phyloP scores from a whole-genome alignment of 345 rosid species.

The Erysimum cheiranthoides region DNA sequence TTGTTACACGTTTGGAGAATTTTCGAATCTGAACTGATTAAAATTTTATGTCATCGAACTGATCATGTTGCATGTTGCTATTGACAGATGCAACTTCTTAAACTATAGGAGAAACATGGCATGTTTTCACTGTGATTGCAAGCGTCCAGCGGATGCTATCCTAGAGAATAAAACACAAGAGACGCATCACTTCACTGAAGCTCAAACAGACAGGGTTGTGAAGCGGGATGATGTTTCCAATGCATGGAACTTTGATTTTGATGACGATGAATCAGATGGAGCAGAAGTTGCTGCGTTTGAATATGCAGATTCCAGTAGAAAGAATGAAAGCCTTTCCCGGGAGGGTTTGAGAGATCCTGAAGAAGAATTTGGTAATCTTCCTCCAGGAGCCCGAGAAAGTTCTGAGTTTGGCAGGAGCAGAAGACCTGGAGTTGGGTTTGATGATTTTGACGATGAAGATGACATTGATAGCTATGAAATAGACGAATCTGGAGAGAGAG shows the following conservation, averaged over 20 bases:
- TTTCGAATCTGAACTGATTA: background rate
- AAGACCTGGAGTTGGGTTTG: conserved; percentile 68
- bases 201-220: conserved; percentile 53
- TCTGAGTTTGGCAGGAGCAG: conserved; percentile 49
- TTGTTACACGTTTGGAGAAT: conserved; percentile 21
- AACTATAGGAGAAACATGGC: conserved; percentile 92
- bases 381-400: conserved; percentile 51
- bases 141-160: conserved; percentile 85
- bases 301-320: conserved; percentile 69
- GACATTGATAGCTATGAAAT: conserved; percentile 90
- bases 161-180: conserved; percentile 65
- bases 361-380: conserved; percentile 47
- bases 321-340: conserved; percentile 45
- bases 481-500: conserved; percentile 52
- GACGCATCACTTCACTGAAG: conserved; percentile 50
- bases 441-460: conserved; percentile 95
- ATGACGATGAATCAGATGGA: conserved; percentile 97
- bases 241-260: conserved; percentile 98
- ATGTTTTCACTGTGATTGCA: conserved; percentile 97
- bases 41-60: background rate
- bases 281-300: conserved; percentile 96
- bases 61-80: conserved; percentile 25
- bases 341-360: conserved; percentile 51
- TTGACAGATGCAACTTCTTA: conserved; percentile 95
- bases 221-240: conserved; percentile 68